Conservation (phyloP, 148 eudicot species). For the Spergularia marina region DNA sequence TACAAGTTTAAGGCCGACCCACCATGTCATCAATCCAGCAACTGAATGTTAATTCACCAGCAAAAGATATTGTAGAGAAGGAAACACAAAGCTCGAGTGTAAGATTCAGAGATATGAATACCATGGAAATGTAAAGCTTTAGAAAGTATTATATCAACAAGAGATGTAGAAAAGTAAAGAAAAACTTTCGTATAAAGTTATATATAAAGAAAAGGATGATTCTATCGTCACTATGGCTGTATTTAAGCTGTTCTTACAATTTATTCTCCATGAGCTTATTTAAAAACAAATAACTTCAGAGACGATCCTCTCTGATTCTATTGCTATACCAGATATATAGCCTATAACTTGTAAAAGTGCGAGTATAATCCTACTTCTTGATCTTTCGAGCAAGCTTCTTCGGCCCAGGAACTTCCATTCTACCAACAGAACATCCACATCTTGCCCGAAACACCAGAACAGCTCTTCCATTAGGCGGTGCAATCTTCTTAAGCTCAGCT, state of each 20-base stretch:
- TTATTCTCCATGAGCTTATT: slow-evolving; percentile 33
- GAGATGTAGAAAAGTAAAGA: not conserved
- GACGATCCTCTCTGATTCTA: slow-evolving; percentile 14
- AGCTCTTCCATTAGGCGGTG: slow-evolving; percentile 82
- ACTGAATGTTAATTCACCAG: slow-evolving; percentile 2
- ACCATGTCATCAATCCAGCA: not conserved
- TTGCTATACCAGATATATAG: slow-evolving; percentile 6
- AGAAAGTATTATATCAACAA: not conserved
- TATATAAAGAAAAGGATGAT: slow-evolving; percentile 11
- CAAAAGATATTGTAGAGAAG: not conserved
- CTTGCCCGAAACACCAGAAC: slow-evolving; percentile 69
- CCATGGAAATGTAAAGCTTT: not conserved
- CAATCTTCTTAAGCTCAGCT: slow-evolving; percentile 86
- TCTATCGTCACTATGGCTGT: slow-evolving; percentile 26
- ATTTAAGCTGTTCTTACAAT: slow-evolving; percentile 33
- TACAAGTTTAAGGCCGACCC: slow-evolving; percentile 1
- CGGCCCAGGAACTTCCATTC: slow-evolving; percentile 85
- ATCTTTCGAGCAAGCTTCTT: slow-evolving; percentile 53
- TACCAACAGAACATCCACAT: slow-evolving; percentile 86
- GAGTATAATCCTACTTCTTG: slow-evolving; percentile 50
- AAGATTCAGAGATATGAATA: not conserved
- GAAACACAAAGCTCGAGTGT: not conserved
- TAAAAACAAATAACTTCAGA: slow-evolving; percentile 19
- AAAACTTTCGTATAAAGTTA: slow-evolving; percentile 11
- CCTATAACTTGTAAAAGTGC: slow-evolving; percentile 4